A percentile compares a stretch with the other conserved stretches of the same genome.
These are phyloP conservation scores for Lentinula guzmanii DNA, from an alignment of 768 basidiomycete species.

Conservation along the genomic window DNA sequence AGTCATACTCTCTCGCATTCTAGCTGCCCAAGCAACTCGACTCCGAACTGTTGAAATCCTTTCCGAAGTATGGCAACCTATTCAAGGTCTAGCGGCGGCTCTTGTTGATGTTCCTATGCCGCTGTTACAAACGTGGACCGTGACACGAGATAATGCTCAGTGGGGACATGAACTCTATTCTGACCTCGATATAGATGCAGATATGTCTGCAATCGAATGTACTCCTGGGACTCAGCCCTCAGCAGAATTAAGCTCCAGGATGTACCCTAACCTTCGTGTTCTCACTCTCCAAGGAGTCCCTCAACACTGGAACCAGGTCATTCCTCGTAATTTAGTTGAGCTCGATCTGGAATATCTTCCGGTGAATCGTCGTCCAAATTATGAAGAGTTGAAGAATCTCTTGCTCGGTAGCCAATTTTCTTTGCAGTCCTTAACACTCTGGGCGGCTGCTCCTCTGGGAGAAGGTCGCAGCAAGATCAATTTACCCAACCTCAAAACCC, in stretches of 20 bases:
- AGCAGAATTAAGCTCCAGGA: not conserved
- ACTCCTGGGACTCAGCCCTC: not conserved
- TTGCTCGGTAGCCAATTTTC: not conserved
- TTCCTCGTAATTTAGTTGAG: not conserved
- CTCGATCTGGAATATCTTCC: not conserved
- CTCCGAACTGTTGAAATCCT: not conserved
- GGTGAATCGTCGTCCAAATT: not conserved
- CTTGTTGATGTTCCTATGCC: not conserved
- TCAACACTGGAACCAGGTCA: not conserved
- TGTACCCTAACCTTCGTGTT: not conserved
- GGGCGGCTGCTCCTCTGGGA: not conserved
- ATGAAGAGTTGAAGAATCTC: not conserved
- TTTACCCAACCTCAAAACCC: not conserved
- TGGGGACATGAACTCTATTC: not conserved
- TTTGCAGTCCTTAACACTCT: not conserved
- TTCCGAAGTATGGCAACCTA: not conserved
- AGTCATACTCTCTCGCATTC: not conserved
- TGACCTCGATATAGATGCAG: not conserved
- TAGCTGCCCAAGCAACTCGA: not conserved
- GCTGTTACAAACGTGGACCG: not conserved
- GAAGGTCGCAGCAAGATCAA: not conserved
- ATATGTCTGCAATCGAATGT: not conserved
- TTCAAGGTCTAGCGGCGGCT: not conserved
- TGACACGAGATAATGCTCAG: not conserved
- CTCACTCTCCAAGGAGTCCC: not conserved